Base-by-base conservation (phyloP, 352 stramenopile species). In the Pythium periplocum region DNA sequence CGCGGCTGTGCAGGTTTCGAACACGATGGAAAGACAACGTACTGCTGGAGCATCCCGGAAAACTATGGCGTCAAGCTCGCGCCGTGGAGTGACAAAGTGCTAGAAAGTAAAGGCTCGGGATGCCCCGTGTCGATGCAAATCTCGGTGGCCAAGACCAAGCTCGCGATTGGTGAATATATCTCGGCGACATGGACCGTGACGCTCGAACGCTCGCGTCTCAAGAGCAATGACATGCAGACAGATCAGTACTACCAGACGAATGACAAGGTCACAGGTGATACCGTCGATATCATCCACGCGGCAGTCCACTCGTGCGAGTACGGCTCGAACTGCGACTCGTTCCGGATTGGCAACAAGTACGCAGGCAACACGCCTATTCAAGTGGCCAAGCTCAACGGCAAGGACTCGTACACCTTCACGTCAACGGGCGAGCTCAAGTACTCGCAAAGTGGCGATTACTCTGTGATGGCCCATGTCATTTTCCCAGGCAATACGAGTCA, bases 11-110 rank as follows among this genome's bases (percentile, higher is more conserved):
- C 49, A 66, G 58, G 48, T 45, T 71, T 53, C 54, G 39, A 32
- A 10, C 63, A 71, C n/a, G 63, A 73, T 42, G 62, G 61, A 45
- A 53, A 55, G 38, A 73, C 61, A 32, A 73, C 65, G 30, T 73
- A 73, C 51, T 73, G 65, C 50, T 73, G 65, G 65, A 48, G 45
- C 9, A 73, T 69, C 48, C 65, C 65, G 6, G 12, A 60, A 30
- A 51, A 43, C 3, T 59, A 43, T 35, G 45, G 31, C 6, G 51
- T 54, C 11, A 56, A 55, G 34, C n/a, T 51, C 31, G 38, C 52
- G 12, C 34, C 45, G 34, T 59, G 44, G 42, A 53, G 41, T 2
- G 35, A 59, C 6, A 34, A 35, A 6, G 53, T 70, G 12, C 34
- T 68, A 11, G 40, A 38, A 17, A 51, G 52, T 30, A 32, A 51